Evolutionary conservation across 2,329 filamentous ascomycete genomes (phyloP).

Genomic region (Nemania abortiva): DNA sequence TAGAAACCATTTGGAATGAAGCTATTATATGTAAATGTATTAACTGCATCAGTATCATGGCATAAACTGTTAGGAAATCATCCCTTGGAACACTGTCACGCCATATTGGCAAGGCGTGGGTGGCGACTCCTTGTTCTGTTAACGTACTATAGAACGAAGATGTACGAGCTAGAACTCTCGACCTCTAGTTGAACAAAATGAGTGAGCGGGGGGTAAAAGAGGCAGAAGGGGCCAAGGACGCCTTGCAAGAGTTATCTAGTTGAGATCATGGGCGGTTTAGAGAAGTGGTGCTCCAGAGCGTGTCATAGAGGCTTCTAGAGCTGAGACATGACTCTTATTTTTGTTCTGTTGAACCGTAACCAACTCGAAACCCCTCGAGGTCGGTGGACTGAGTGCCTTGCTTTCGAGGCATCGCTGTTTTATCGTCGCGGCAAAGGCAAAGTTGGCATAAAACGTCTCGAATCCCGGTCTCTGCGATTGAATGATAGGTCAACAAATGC

Average conservation of each 20-base stretch:
- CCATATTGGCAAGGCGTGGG: too few species aligned
- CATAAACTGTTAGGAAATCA: too few species aligned
- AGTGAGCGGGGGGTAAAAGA: not conserved
- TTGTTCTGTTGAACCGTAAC: not conserved
- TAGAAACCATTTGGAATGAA: too few species aligned
- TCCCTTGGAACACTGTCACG: too few species aligned
- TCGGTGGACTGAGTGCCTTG: not conserved
- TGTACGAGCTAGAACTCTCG: too few species aligned
- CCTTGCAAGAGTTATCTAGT: not conserved
- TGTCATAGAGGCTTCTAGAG: constrained; percentile 23
- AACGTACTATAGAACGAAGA: too few species aligned
- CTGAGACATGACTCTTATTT: constrained; percentile 3
- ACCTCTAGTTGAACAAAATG: not conserved
- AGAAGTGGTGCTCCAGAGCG: not conserved
- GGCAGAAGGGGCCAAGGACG: not conserved
- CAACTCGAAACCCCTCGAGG: constrained; percentile 28
- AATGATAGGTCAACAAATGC: not conserved
- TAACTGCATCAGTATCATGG: too few species aligned
- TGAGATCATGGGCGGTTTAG: not conserved
- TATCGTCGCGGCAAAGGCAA: not conserved
- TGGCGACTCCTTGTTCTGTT: too few species aligned
- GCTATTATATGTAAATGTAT: too few species aligned
- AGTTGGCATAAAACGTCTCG: constrained; percentile 8
- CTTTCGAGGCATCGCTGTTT: constrained; percentile 13
- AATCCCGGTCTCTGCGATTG: not conserved